These are phyloP conservation scores for Metschnikowia similis DNA, from an alignment of 805 yeast genomes.

Conservation along the genomic window DNA sequence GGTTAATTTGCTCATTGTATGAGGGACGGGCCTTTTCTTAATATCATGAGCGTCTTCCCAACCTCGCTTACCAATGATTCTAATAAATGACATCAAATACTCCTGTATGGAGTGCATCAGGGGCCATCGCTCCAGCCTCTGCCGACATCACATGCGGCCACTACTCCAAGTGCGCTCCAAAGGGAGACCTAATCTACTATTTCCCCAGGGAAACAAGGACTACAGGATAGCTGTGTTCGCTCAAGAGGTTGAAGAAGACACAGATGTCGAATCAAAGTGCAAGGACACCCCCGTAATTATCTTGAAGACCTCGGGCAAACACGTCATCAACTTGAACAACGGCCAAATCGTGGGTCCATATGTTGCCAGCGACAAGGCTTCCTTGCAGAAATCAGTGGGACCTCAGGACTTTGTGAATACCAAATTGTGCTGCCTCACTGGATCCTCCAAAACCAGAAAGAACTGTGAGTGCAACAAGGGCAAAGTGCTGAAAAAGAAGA, in stretches of 20 bases:
- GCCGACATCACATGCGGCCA: conserved; percentile 77
- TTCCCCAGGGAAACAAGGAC: conserved; percentile 42
- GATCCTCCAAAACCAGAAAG: conserved; percentile 18
- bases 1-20: conserved; percentile 4
- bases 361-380: conserved; percentile 12
- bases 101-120: conserved; percentile 86
- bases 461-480: conserved; percentile 30
- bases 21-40: not conserved
- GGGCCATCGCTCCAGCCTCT: conserved; percentile 87
- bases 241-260: conserved; percentile 27
- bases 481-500: conserved; percentile 32
- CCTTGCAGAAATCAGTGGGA: conserved; percentile 6
- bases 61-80: conserved; percentile 48
- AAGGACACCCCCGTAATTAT: conserved; percentile 27
- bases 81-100: conserved; percentile 73
- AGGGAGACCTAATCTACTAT: conserved; percentile 72
- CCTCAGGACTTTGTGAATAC: conserved; percentile 32
- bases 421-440: conserved; percentile 30
- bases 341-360: conserved; percentile 40
- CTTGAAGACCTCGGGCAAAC: conserved; percentile 35
- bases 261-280: conserved; percentile 8
- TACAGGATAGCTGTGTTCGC: conserved; percentile 61
- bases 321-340: conserved; percentile 33
- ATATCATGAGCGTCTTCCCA: not conserved
- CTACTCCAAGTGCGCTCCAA: conserved; percentile 83